phyloP scores from a whole-genome alignment of 257 asterid genomes.

The Phtheirospermum japonicum region DNA sequence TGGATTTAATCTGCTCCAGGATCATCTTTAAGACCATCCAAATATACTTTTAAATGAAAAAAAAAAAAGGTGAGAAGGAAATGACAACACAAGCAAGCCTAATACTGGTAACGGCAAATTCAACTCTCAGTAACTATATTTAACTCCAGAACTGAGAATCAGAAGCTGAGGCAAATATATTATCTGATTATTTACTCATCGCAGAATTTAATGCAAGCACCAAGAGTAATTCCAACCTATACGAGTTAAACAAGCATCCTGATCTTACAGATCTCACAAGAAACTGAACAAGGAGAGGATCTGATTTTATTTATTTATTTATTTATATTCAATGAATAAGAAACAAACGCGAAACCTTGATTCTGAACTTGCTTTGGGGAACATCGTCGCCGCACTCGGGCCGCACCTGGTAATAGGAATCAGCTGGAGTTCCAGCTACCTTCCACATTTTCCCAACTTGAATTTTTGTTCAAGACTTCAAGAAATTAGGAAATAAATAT shows the following conservation, averaged over 20 bases:
- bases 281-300: not conserved
- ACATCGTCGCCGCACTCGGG: constrained; percentile 71
- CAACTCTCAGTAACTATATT: not conserved
- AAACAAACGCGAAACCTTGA: constrained; percentile 59
- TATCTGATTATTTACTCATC: constrained; percentile 16
- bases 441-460: constrained; percentile 59
- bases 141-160: constrained; percentile 14
- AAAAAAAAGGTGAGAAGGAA: not conserved
- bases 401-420: constrained; percentile 77
- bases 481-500: constrained; percentile 21
- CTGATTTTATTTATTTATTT: not conserved
- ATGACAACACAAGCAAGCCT: not conserved
- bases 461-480: constrained; percentile 20
- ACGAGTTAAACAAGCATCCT: constrained; percentile 3
- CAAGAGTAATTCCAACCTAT: not conserved
- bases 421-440: constrained; percentile 77
- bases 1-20: not conserved
- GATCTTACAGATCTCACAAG: not conserved
- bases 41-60: no score
- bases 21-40: not conserved
- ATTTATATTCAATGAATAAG: not conserved
- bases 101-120: no score
- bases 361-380: constrained; percentile 81
- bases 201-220: not conserved
- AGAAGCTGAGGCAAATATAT: constrained; percentile 9